Conservation (phyloP, 169 alveolate species). For the Babesia ovata region DNA sequence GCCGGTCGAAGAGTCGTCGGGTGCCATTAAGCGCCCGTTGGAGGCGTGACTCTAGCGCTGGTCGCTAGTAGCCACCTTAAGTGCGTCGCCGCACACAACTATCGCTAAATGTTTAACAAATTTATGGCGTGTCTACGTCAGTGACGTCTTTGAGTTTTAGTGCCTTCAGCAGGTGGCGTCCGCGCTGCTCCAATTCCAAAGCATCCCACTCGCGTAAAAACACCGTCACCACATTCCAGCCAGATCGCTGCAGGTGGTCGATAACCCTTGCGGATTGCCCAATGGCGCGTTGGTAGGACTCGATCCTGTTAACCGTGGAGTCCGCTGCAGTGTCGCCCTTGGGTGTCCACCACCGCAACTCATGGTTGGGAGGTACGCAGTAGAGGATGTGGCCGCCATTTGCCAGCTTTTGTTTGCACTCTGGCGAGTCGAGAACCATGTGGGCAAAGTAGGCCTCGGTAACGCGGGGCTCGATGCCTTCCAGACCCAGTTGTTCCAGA, state of each 20-base stretch:
- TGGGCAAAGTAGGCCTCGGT: constrained; percentile 56
- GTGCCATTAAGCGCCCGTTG: constrained; percentile 23
- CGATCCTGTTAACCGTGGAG: constrained; percentile 20
- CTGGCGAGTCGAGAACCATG: constrained; percentile 31
- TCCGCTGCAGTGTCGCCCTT: constrained; percentile 8
- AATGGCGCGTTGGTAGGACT: constrained; percentile 15
- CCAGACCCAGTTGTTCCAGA: constrained; percentile 25
- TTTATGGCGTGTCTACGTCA: not conserved
- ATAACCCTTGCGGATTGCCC: constrained; percentile 35
- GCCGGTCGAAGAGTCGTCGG: not conserved
- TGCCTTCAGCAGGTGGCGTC: not conserved
- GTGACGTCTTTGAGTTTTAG: not conserved
- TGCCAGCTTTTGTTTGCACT: not conserved
- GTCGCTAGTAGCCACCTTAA: not conserved
- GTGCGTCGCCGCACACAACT: not conserved
- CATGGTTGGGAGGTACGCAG: constrained; percentile 20
- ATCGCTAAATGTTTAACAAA: not conserved
- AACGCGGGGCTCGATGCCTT: constrained; percentile 39
- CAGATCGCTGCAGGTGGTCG: constrained; percentile 48
- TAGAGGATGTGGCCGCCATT: constrained; percentile 1
- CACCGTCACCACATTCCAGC: constrained; percentile 28
- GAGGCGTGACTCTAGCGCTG: not conserved
- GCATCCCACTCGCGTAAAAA: constrained; percentile 38
- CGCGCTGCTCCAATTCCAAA: constrained; percentile 10
- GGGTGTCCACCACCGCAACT: constrained; percentile 43